Base-by-base conservation (phyloP, 768 basidiomycete species). In the Leccinum truebloodii region DNA sequence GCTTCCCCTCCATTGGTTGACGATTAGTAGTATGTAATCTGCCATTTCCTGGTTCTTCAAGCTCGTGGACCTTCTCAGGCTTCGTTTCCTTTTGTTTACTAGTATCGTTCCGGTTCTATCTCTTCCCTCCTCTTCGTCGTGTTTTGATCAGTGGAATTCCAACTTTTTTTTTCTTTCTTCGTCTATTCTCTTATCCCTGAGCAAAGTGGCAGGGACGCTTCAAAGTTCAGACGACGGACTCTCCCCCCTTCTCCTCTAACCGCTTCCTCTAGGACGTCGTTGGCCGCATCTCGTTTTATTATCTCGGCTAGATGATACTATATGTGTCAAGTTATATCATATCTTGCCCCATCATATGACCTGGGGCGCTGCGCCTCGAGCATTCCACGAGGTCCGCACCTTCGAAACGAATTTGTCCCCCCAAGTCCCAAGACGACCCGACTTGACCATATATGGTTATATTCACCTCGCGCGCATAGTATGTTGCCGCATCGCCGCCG, bases 251-350 rank as follows among this genome's bases (percentile, higher is more conserved):
- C 41, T 46, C 44, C 44, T 20, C 44, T 13, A 12, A 46, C 44
- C 44, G 12, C 44, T 46, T 44, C 41, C n/a, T 22, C 44, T 18
- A 6, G 20, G 12, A 46, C 20, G n/a, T 12, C 44, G 20, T 46
- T 46, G 44, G 20, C 20, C 26, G 26, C 4, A n/a, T 41, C n/a
- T 13, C 9, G 12, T 30, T 35, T 22, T 34, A 57, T 65, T 69
- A 65, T 67, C 62, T 70, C 70, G 71, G 59, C 34, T 70, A 72
- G 71, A 73, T 72, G 65, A 20, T 22, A 55, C 39, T n/a, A 41
- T 41, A 41, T 39, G 14, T 39, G 37, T 39, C 6, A 14, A 32
- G 5, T n/a, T n/a, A 44, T 46, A 46, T 46, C 44, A 46, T 10
- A 44, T 44, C 41, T n/a, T 44, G 30, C 30, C 5, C 39, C 18